Conservation (phyloP, 177 flowering plant genomes). For the Telopea speciosissima region DNA sequence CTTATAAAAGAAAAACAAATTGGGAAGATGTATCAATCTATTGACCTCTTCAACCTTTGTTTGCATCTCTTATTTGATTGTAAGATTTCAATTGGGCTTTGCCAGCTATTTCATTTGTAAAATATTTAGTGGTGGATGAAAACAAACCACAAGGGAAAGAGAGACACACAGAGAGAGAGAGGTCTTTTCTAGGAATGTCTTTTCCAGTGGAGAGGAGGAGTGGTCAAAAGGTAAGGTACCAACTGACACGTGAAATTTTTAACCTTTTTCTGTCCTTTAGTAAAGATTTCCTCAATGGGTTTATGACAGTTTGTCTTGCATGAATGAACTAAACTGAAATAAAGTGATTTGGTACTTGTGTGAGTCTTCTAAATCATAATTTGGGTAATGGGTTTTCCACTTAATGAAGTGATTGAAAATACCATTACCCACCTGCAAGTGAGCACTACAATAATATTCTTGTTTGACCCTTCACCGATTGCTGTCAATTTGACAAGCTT, state of each 20-base stretch:
- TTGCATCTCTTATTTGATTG: constrained; percentile 6
- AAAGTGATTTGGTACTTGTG: no score
- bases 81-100: constrained; percentile 4
- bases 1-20: not conserved
- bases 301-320: not conserved
- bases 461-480: no score
- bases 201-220: constrained; percentile 25
- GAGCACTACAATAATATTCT: no score
- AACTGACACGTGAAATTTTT: constrained; percentile 1
- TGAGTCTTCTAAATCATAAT: no score
- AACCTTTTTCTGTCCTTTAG: no score
- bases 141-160: not conserved
- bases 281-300: no score
- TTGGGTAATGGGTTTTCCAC: no score
- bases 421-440: no score
- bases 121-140: not conserved
- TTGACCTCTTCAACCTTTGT: constrained; percentile 30
- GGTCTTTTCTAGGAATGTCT: constrained; percentile 29
- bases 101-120: constrained; percentile 24
- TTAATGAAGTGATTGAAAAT: no score
- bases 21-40: constrained; percentile 22
- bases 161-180: not conserved
- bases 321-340: no score
- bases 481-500: no score
- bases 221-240: constrained; percentile 31